Base-by-base conservation (phyloP, 148 eudicot species). In the Persicaria tinctoria region DNA sequence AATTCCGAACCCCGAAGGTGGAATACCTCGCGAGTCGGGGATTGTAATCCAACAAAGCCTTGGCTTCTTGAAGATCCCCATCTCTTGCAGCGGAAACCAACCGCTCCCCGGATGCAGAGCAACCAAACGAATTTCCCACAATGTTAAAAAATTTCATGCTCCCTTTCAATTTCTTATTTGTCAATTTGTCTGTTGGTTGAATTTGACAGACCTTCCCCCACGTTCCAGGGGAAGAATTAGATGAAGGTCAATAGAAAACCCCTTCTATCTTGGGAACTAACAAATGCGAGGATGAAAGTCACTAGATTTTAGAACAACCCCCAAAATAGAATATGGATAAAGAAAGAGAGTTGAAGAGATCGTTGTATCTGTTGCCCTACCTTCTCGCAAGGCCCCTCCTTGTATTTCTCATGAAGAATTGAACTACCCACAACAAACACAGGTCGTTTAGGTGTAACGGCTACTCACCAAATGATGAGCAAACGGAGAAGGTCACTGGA, bases 61-160 rank as follows among this genome's bases (percentile, higher is more conserved):
- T 91, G 20, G 98, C 98, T 90, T 93, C 98, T 81, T 89, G 97
- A 76, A 93, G 76, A 80, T 93, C 97, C 9, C 98, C 98, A 82
- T 93, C 98, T 82, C 98, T 88, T 0, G 98, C 98, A 3, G 98
- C 97, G 0, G 98, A 91, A 71, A 93, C 97, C 46, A 93, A 74
- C 12, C 98, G 91, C 74, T 93, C 98, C 27, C 98, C 97, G 1
- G 95, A 87, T 3, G 97, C 94, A 55, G 98, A 93, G 74, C 98
- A 93, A 16, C 98, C 98, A 80, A 93, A 89, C 20, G 98, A 91
- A 82, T 93, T 93, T n/a, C 98, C 91, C 72, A 93, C 91, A 70
- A 93, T 84, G 84, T 82, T 87, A 55, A 92, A 68, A 53, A 88
- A 87, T 69, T 83, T 83, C 97, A 92, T 92, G 16, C 47, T 64